Conservation (phyloP, 805 yeast genomes). For the Metschnikowia sp. region DNA sequence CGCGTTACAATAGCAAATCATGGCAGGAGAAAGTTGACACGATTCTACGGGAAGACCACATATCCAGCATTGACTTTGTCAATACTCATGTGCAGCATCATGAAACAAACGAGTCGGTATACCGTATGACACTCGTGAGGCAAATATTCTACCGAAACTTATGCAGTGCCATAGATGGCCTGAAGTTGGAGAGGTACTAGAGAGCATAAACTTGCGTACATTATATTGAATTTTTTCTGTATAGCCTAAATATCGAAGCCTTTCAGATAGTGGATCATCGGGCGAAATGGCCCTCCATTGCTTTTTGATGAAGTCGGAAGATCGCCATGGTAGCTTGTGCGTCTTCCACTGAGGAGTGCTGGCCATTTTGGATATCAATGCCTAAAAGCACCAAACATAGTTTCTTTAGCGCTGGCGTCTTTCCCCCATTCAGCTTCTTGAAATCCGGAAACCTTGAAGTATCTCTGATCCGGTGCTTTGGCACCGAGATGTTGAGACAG, state of each 20-base stretch:
- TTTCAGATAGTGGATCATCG: too few species aligned
- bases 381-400: conserved; percentile 55
- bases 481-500: conserved; percentile 65
- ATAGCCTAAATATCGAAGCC: too few species aligned
- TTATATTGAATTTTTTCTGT: too few species aligned
- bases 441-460: conserved; percentile 65
- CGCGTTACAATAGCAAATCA: conserved; percentile 11
- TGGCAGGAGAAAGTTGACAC: not conserved
- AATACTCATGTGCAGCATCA: not conserved
- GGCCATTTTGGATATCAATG: conserved; percentile 63
- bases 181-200: conserved; percentile 27
- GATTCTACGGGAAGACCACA: not conserved
- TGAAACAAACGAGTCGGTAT: not conserved
- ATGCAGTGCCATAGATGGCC: conserved; percentile 35
- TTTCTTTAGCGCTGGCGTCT: conserved; percentile 69
- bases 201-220: too few species aligned
- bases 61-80: not conserved
- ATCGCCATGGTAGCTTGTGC: conserved; percentile 84
- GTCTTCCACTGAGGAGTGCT: conserved; percentile 88
- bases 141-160: conserved; percentile 36
- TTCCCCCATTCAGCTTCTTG: conserved; percentile 58
- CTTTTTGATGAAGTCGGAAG: conserved; percentile 59
- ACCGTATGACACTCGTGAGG: conserved; percentile 7
- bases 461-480: conserved; percentile 62
- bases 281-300: conserved; percentile 46